Base-by-base conservation (phyloP, 257 asterid species). In the Agastache rugosa region DNA sequence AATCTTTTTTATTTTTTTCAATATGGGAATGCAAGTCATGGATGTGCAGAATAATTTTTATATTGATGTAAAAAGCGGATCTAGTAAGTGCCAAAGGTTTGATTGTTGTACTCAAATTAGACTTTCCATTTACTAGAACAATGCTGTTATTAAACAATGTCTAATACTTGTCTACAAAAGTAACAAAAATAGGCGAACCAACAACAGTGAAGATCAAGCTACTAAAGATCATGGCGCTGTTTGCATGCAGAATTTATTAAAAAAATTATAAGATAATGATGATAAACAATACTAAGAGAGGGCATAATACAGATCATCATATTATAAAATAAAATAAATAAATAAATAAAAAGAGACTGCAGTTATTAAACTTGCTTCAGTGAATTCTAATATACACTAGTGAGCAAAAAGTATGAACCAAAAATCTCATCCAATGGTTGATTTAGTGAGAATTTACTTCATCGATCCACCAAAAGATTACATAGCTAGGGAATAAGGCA, bases 21-120 rank as follows among this genome's bases (percentile, higher is more conserved):
- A 53, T 47, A 12, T 71, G 39, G 34, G 72, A 69, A 47, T 34
- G 48, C 19, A 68, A 20, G 48, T 72, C 41, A 51, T 37, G 72
- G 22, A 25, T 1, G 59, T 58, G 14, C 17, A 63, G 71, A 58
- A 65, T 48, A 35, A 12, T 12, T 25, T 58, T 10, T 51, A 58
- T 42, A 51, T 48, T 35, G 19, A 48, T 16, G 72, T n/a, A 27
- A 35, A 65, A 15, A 8, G 41, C 7, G 61, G 67, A 74, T 42
- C 37, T 50, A 9, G 68, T 9, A 51, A 37, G 34, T 45, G 61
- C 47, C 59, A 67, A 50, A 47, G 19, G 44, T 17, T 35, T 58
- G 10, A 67, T 29, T 58, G 34, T 6, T 19, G 55, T 41, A 27
- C 20, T 35, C 51, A 58, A 23, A 48, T 39, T 56, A 72, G 70